Conservation (phyloP, 345 rosid species). For the Arabidopsis arenosa region DNA sequence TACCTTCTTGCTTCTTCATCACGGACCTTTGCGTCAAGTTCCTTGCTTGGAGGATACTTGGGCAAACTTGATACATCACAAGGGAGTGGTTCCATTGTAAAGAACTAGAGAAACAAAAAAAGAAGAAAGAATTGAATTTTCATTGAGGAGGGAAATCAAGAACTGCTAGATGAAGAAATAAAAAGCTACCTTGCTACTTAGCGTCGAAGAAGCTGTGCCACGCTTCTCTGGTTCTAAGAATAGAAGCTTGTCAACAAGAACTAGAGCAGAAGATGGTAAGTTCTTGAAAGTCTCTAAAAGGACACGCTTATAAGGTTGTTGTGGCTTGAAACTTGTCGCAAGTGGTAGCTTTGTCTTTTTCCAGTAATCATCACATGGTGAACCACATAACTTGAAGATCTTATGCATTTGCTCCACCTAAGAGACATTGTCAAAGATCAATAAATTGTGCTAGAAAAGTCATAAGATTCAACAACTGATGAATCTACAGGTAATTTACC, state of each 20-base stretch:
- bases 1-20: slow-evolving; percentile 70
- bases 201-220: slow-evolving; percentile 62
- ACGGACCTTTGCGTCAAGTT: slow-evolving; percentile 67
- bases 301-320: slow-evolving; percentile 87
- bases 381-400: slow-evolving; percentile 96
- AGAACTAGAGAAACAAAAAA: slow-evolving; percentile 55
- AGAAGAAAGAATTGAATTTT: background rate
- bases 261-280: slow-evolving; percentile 75
- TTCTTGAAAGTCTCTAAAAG: slow-evolving; percentile 83
- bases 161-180: slow-evolving; percentile 10
- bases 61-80: slow-evolving; percentile 70
- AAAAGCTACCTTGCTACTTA: slow-evolving; percentile 60
- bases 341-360: slow-evolving; percentile 84
- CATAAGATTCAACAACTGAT: no score
- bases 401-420: slow-evolving; percentile 98
- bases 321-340: slow-evolving; percentile 88
- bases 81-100: slow-evolving; percentile 65
- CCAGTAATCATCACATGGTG: slow-evolving; percentile 94
- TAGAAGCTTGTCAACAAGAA: slow-evolving; percentile 83
- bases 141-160: slow-evolving; percentile 7
- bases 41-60: slow-evolving; percentile 82
- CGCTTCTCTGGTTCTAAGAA: slow-evolving; percentile 76
- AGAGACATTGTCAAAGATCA: slow-evolving; percentile 7
- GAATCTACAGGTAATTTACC: slow-evolving; percentile 54
- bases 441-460: background rate